phyloP scores from a whole-genome alignment of 163 green algal genomes.

The Volvox carteri region DNA sequence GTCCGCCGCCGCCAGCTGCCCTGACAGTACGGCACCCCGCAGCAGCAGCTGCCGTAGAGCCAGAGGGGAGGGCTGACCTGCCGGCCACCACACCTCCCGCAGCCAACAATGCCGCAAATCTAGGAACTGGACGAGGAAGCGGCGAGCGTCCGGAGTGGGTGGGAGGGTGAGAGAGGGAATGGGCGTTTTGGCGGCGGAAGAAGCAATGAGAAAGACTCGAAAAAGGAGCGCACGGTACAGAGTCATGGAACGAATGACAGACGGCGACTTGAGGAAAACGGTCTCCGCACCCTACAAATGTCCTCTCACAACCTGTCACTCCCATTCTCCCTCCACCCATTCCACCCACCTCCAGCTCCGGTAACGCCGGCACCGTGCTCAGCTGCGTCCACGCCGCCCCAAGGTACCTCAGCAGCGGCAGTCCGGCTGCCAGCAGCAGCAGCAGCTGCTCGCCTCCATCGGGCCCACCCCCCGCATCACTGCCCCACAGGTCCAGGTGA shows the following conservation, averaged over 20 bases:
- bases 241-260: too few species aligned
- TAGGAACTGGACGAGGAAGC: slow-evolving; percentile 20
- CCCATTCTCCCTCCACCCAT: too few species aligned
- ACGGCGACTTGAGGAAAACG: too few species aligned
- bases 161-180: too few species aligned
- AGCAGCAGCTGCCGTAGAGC: slow-evolving; percentile 43
- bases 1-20: neutral
- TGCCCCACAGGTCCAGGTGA: slow-evolving; percentile 41
- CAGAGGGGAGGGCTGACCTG: neutral
- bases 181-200: too few species aligned
- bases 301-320: too few species aligned
- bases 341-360: slow-evolving; percentile 34
- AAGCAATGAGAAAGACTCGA: too few species aligned
- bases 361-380: neutral
- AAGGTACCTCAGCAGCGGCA: slow-evolving; percentile 7
- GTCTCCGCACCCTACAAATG: too few species aligned
- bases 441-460: slow-evolving; percentile 12
- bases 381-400: slow-evolving; percentile 4
- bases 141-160: too few species aligned
- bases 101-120: slow-evolving; percentile 40
- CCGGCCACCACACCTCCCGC: slow-evolving; percentile 36
- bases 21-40: neutral
- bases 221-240: too few species aligned
- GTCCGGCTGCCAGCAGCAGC: slow-evolving; percentile 8
- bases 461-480: neutral